Percentiles rank a stretch among this genome's conserved stretches.
Conservation (phyloP, 73 alveolate genomes). For the Uronychia binucleata region DNA sequence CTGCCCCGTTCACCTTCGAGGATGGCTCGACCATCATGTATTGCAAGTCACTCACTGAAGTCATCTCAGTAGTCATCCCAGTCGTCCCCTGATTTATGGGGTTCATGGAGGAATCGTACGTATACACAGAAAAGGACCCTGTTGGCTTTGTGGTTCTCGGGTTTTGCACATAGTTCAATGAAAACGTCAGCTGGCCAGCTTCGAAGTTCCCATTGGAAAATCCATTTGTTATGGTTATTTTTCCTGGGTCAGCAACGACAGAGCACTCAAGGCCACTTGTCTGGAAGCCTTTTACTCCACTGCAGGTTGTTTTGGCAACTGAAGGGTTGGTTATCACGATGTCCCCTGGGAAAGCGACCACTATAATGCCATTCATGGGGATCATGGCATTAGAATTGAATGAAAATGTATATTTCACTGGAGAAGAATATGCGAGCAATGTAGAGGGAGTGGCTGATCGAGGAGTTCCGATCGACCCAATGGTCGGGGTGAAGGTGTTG, state of each 20-base stretch:
- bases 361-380: background rate
- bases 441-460: background rate
- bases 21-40: background rate
- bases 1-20: background rate
- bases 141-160: slow-evolving; percentile 22
- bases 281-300: no score
- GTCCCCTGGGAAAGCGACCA: slow-evolving; percentile 1
- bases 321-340: background rate
- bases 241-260: slow-evolving; percentile 5
- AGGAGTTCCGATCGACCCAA: background rate
- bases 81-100: background rate
- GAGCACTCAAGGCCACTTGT: no score
- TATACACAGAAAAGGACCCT: background rate
- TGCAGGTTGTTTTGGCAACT: no score
- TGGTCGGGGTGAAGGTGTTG: background rate
- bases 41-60: slow-evolving; percentile 4
- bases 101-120: background rate
- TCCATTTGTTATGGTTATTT: background rate
- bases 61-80: slow-evolving; percentile 8
- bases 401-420: background rate
- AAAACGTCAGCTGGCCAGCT: background rate
- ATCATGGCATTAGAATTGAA: background rate
- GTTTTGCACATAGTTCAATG: slow-evolving; percentile 20
- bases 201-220: background rate
- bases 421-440: slow-evolving; percentile 3